Evolutionary conservation across 2,329 filamentous ascomycete genomes (phyloP), one percentile per base, ranked within the genome.

Genomic region (Didymella sp.): DNA sequence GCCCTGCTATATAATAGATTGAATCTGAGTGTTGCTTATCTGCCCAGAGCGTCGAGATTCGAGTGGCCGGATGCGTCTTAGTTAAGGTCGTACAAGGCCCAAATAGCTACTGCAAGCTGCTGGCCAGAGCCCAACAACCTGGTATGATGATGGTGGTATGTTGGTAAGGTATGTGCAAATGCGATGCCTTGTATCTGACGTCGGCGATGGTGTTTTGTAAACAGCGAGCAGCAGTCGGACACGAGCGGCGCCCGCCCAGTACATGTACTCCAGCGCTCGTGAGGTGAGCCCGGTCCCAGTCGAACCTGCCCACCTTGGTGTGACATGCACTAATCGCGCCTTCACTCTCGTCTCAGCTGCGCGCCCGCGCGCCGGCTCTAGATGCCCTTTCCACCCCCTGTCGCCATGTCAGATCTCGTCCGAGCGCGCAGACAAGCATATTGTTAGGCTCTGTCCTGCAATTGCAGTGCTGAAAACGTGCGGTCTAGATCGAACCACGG

Each of bases 241-340:
- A 57, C 43, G 42, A 48, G 44, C 43, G 54, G 54, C 54, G 54
- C 24, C 28, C 28, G 17, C 28, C 25, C 42, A 28, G 54, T 57
- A 57, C 54, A 57, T 57, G 54, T 57, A 57, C 37, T 17, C 54
- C 44, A 19, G 25, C 48, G 37, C 43, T 31, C 27, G 42, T 42
- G 37, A 57, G 54, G 42, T 42, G 37, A 57, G 54, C 48, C 54
- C 28, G 48, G 54, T 38, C 54, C 53, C 48, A 57, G 54, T 51
- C 54, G 42, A 56, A 51, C 35, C 47, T 56, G 51, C 54, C 45
- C 54, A 51, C 54, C 54, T 57, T 57, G 54, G 54, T 57, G 54
- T 57, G 47, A 57, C 54, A 51, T 51, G 54, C 48, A 51, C 54
- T 51, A 57, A 45, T 33, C 40, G 33, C 46, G 43, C 51, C 33